Base-by-base conservation (phyloP, 2,329 filamentous ascomycete species). In the Xylaria sp. region DNA sequence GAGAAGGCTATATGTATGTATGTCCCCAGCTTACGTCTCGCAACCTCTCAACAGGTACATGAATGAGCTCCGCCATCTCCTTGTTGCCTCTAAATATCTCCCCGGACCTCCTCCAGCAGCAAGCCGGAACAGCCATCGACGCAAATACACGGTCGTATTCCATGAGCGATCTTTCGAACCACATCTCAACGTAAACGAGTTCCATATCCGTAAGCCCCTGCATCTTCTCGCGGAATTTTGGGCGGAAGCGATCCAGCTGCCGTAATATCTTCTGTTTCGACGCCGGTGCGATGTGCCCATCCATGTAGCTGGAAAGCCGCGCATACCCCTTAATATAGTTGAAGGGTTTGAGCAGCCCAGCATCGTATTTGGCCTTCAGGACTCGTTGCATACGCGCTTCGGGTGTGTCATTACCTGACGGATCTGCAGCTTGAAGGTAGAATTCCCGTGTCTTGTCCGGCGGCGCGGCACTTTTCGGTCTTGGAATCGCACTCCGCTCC, bases 101-200 rank as follows among this genome's bases (percentile, higher is more conserved):
- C 9, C 95, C 95, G 0, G 95, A 99, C 72, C 95, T 85, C 72
- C 95, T 86, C 95, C 95, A 99, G 76, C 94, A 96, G 78, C 95
- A 99, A 14, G 95, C 95, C 0, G 95, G 95, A 65, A 99, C 94
- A 1, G 95, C 95, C 95, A 99, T 99, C 76, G 93, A 96, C 1
- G 95, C 95, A 80, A 99, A 99, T 1, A 99, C 94, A 33, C 95
- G 92, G 73, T 99, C 95, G 72, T 98, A 98, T 75, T 98, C 95
- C 91, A 98, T 95, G 70, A 99, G 80, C 67, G 92, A 95, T 72
- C 91, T 88, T 77, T 99, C 95, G 74, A 99, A 98, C 94, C 95
- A 98, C 92, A 98, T 97, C 78, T 99, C 95, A 11, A 98, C 94
- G 62, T 94, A 88, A 28, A 98, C 89, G 25, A 99, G 86, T 77